phyloP scores from a whole-genome alignment of 108 stramenopile species.

The Skeletonema costatum region DNA sequence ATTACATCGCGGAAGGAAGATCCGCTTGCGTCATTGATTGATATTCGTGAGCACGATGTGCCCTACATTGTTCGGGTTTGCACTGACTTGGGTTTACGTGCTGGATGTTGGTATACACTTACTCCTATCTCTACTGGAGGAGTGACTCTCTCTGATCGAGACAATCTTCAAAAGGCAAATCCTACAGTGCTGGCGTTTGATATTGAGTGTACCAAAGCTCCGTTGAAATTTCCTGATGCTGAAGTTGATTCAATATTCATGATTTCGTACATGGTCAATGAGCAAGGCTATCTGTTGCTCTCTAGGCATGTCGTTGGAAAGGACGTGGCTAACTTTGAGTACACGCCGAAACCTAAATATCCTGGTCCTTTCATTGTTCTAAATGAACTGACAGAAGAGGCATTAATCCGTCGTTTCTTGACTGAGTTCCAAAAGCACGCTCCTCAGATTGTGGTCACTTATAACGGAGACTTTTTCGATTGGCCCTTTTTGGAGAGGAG shows the following conservation, averaged over 20 bases:
- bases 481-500: conserved; percentile 96
- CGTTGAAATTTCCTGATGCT: conserved; percentile 98
- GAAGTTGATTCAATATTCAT: conserved; percentile 96
- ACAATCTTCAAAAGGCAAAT: conserved; percentile 91
- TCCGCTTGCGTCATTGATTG: conserved; percentile 66
- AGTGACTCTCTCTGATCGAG: conserved; percentile 75
- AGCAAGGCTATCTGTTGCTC: conserved; percentile 92
- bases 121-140: conserved; percentile 66
- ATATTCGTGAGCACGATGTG: conserved; percentile 98
- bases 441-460: conserved; percentile 98
- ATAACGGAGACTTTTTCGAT: conserved; percentile 99
- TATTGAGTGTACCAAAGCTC: conserved; percentile 98
- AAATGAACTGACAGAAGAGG: conserved; percentile 91
- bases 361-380: conserved; percentile 97
- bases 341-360: conserved; percentile 96
- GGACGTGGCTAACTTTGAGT: conserved; percentile 97
- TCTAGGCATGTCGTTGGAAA: conserved; percentile 89
- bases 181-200: conserved; percentile 96
- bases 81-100: conserved; percentile 92
- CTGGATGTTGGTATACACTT: conserved; percentile 96
- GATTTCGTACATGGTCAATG: conserved; percentile 99
- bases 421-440: conserved; percentile 72
- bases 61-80: conserved; percentile 92
- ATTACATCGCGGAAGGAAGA: conserved; percentile 52
- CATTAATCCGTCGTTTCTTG: conserved; percentile 84